Evolutionary conservation across 2,329 filamentous ascomycete species (phyloP).

Genomic region (Bipolaris zeicola): DNA sequence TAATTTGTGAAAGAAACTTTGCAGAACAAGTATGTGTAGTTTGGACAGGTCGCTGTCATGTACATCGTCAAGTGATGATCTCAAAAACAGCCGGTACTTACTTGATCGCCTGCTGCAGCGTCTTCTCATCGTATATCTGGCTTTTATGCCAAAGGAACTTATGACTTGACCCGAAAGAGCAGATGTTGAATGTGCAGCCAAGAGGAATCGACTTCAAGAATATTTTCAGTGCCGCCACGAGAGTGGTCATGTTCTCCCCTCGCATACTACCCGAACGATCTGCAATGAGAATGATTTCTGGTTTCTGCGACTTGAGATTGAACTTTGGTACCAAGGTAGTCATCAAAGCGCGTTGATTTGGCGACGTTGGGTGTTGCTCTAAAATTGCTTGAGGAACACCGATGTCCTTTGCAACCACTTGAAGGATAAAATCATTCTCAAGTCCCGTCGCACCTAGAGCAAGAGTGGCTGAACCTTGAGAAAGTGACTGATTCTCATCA

Average conservation of each 20-base stretch:
- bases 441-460: not conserved
- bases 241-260: not conserved
- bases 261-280: conserved; percentile 13
- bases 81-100: not conserved
- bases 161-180: not conserved
- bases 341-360: conserved; percentile 11
- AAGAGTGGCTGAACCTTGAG: conserved; percentile 4
- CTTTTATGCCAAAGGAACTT: conserved; percentile 6
- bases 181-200: conserved; percentile 14
- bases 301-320: conserved; percentile 10
- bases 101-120: not conserved
- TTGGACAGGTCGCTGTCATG: not conserved
- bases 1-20: not conserved
- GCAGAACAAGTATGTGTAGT: not conserved
- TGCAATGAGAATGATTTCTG: conserved; percentile 10
- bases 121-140: not conserved
- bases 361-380: conserved; percentile 2
- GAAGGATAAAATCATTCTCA: conserved; percentile 7
- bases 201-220: conserved; percentile 13
- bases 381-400: conserved; percentile 10
- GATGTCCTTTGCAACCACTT: conserved; percentile 10
- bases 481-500: not conserved
- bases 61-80: not conserved
- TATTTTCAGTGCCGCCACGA: conserved; percentile 6
- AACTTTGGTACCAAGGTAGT: conserved; percentile 10